Evolutionary conservation across 768 basidiomycete species (phyloP), one percentile per base, ranked within the genome.

Genomic region (Trametes maxima): DNA sequence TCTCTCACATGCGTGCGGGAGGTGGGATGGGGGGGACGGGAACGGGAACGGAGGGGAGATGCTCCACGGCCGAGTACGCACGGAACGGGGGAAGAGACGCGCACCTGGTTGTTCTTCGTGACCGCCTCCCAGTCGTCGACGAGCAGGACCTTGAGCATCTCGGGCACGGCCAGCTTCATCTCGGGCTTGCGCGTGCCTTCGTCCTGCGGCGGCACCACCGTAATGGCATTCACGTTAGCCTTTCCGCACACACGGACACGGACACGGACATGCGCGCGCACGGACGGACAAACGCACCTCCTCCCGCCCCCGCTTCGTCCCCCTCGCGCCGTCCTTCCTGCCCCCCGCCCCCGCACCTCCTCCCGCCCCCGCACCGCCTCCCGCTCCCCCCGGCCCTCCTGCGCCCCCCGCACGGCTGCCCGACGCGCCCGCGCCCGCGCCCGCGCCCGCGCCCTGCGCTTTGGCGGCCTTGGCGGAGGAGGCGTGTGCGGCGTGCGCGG

Each of bases 101-200:
- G 25, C 60, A 90, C 96, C 84, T 94, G 91, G 67, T 87, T 86
- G 71, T 95, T 92, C 78, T 97, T 98, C 54, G 97, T 98, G 40
- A 98, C 87, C 5, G 88, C 85, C 75, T 98, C 96, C 97, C 97
- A 99, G 67, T 98, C 97, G 69, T 98, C 95, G 2, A 98, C 95
- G 39, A 99, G 80, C 48, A 90, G 81, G 33, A 87, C 82, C 73
- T 97, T 98, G 63, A 98, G 81, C n/a, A 83, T 73, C 68, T 98
- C 97, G 0, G 96, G 97, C 5, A 97, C 87, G 60, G 80, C 84
- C 51, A 99, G 80, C 76, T 92, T 94, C 82, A 98, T 87, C 69
- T 98, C 95, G 0, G 92, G 89, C 65, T 90, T 87, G 73, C 85
- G 87, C 70, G 78, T 78, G 62, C 78, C 83, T 25, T 96, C 95